Evolutionary conservation across 805 yeast species (phyloP), one percentile per base, ranked within the genome.

Genomic region (Yamadazyma phyllophila): DNA sequence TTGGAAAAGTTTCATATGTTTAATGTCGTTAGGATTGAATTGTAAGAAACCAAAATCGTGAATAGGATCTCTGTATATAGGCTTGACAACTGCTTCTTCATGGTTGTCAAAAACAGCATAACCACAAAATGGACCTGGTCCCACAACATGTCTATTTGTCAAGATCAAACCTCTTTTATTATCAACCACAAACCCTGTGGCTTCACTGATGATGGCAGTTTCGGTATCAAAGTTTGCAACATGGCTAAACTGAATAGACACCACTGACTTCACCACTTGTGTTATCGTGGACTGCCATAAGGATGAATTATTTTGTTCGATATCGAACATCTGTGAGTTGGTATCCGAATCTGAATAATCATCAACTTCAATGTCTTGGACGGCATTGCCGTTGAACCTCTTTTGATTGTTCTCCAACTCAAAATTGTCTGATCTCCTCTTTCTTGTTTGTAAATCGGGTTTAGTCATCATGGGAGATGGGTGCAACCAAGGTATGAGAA

Each of bases 161-260:
- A 91, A 73, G 50, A 91, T 89, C 48, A 90, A 79, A 12, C 97
- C 97, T 20, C 80, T 65, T 45, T 77, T 72, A 2, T 92, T 76
- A 62, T 91, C 97, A 9, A 91, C 97, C 5, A 91, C 89, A 63
- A 91, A 91, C 2, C 97, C 97, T 0, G 97, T 88, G n/a, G 97
- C 97, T 63, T 91, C 96, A 44, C 88, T 81, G 24, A 85, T 88
- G 36, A 83, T 64, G 1, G 96, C 84, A 2, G 81, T 66, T 55
- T 91, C 97, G 32, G 94, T 84, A 58, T 91, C 97, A 60, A 91
- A 91, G 50, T 83, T 81, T 2, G 83, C 80, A n/a, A 88, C 88
- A 62, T 86, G 94, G 9, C 94, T 77, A 59, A 91, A 90, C 63
- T 88, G 96, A 41, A 91, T 83, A 1, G 96, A 86, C 2, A 91